Base-by-base conservation (phyloP, 805 yeast species). In the Saccharomyces paradoxus region DNA sequence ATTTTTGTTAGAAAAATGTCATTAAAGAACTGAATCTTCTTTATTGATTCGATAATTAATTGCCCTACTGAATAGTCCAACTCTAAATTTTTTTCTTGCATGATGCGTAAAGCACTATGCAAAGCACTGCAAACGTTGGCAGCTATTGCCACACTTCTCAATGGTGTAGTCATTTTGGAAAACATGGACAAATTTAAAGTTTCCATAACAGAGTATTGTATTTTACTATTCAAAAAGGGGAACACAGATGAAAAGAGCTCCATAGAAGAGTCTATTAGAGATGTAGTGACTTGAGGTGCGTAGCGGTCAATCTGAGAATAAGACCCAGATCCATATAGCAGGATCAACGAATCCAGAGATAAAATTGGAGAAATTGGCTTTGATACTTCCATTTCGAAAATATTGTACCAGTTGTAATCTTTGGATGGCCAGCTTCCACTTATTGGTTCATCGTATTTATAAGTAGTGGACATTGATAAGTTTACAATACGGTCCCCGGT, bases 161-260 rank as follows among this genome's bases (percentile, higher is more conserved):
- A 63, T 1, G 68, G 59, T 4, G 63, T 64, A 1, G 70, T 63
- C 4, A 65, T 59, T 53, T 76, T 70, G 29, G 81, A 74, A 50
- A 79, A 72, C 41, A 84, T 57, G 17, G 78, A 74, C 3, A 84
- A 74, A 59, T 90, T 78, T 57, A 94, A 70, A 53, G 84, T 87
- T 63, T 92, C 97, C 22, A 94, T 69, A n/a, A 94, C 76, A 0
- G 97, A 89, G 55, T 86, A 84, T 63, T 92, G 97, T 52, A 94
- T 86, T 57, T 89, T 87, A 4, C 81, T 71, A 7, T 91, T 81
- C 60, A 92, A 78, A 55, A 77, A 74, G 0, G 95, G 88, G 59
- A 92, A 86, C 0, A 86, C 76, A 8, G 78, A 64, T 4, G 87
- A 81, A 64, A 90, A 88, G 1, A 91, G 75, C 56, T 86, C 89